A percentile compares a stretch with the other conserved stretches of the same genome.
phyloP scores from a whole-genome alignment of 202 grass and related monocot species.

The Eragrostis tef region DNA sequence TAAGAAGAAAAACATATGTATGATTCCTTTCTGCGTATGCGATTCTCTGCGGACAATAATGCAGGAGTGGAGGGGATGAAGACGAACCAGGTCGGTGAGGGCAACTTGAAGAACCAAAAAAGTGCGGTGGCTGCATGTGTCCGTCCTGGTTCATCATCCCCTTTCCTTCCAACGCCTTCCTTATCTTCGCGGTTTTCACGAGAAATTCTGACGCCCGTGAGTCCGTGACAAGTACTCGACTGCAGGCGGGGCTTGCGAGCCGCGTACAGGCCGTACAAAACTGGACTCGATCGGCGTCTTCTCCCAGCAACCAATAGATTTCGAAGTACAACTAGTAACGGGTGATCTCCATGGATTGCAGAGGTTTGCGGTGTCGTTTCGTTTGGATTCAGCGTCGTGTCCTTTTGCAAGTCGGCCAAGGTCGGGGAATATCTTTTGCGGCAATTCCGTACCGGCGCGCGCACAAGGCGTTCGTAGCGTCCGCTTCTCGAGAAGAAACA shows the following conservation, averaged over 20 bases:
- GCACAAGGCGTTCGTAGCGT: not conserved
- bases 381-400: not conserved
- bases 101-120: constrained; percentile 25
- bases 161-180: too few species aligned
- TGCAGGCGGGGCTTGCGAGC: too few species aligned
- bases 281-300: too few species aligned
- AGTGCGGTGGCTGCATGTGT: not conserved
- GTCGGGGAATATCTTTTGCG: not conserved
- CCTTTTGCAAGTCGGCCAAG: not conserved
- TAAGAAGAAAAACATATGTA: too few species aligned
- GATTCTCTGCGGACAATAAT: constrained; percentile 43
- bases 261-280: not conserved
- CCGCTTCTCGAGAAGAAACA: not conserved
- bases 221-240: not conserved
- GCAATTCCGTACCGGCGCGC: not conserved
- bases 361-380: not conserved
- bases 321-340: too few species aligned
- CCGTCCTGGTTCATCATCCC: not conserved
- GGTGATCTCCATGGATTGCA: not conserved
- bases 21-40: not conserved
- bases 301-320: too few species aligned
- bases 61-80: not conserved
- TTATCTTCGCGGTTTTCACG: constrained; percentile 29
- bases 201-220: constrained; percentile 3
- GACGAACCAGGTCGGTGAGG: constrained; percentile 18